A percentile compares a stretch with the other conserved stretches of the same genome.
phyloP scores from a whole-genome alignment of 768 basidiomycete species.

The Lanmaoa rubissima region DNA sequence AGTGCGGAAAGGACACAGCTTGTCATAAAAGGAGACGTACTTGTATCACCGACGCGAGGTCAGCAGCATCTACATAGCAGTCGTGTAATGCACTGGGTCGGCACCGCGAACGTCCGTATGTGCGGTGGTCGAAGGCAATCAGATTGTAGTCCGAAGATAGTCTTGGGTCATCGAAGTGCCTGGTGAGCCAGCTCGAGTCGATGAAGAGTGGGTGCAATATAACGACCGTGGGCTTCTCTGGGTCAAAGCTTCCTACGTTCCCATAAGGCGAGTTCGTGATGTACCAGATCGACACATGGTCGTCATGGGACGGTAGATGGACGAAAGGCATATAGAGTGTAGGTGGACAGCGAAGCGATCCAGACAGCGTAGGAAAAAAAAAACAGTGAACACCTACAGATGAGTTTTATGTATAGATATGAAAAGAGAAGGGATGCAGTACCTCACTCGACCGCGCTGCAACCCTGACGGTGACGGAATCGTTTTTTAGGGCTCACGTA shows the following conservation, averaged over 20 bases:
- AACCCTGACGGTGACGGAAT: conserved; percentile 23
- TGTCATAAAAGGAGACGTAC: conserved; percentile 36
- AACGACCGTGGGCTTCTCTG: conserved; percentile 61
- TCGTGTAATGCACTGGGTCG: conserved; percentile 60
- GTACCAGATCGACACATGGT: conserved; percentile 74
- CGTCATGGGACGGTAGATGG: conserved; percentile 58
- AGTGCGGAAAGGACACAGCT: background rate
- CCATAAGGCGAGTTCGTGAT: conserved; percentile 56
- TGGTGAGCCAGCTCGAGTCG: conserved; percentile 65
- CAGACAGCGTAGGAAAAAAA: background rate
- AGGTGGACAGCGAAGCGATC: conserved; percentile 35
- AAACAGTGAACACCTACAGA: conserved; percentile 4
- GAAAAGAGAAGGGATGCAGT: conserved; percentile 5
- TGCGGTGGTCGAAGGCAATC: conserved; percentile 73
- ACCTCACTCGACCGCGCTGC: conserved; percentile 3
- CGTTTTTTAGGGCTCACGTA: conserved; percentile 18
- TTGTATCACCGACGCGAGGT: conserved; percentile 64
- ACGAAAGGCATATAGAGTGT: conserved; percentile 59
- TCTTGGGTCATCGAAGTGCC: conserved; percentile 66
- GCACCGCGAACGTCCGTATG: conserved; percentile 54
- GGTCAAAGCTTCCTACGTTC: conserved; percentile 67
- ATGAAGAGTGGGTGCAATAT: conserved; percentile 68
- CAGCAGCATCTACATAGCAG: conserved; percentile 77
- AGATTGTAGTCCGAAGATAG: conserved; percentile 60
- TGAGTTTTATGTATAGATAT: conserved; percentile 21